Evolutionary conservation across 2,329 filamentous ascomycete species (phyloP), one percentile per base, ranked within the genome.

Genomic region (Epichloe amarillans): DNA sequence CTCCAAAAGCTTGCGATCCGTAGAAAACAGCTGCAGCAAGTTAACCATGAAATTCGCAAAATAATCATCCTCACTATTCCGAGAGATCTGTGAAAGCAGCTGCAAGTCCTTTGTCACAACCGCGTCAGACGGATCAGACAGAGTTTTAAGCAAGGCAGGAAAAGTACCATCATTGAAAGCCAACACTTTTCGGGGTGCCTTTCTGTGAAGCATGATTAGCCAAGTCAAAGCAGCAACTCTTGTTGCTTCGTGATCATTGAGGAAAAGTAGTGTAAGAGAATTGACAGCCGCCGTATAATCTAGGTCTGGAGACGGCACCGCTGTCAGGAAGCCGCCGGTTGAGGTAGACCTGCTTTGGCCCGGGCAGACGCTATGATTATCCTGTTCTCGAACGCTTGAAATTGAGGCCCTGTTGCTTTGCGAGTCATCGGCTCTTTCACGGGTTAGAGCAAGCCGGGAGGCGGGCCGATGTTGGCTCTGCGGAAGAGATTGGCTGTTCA

Each of bases 41-140:
- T 95, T 95, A 54, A 96, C 86, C 93, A 98, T 98, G 65, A 98
- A 98, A 23, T 91, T 95, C 2, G 88, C 85, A 64, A 98, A 98
- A 67, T 97, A 97, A 56, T 90, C 88, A 62, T 98, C 93, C 61
- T 97, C 93, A 62, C 89, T 97, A 60, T 96, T 95, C 56, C 86
- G 83, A 3, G 91, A 97, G 50, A 98, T 97, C 58, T 98, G 93
- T 0, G 91, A 97, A 2, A 98, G 75, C 15, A 98, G 75, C 56
- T 97, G 87, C 33, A 98, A 70, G 64, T 98, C 93, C 59, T 93
- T 87, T 4, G 88, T 97, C 1, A 98, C 94, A 6, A 98, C 93
- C 17, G 89, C 87, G 64, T 98, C 93, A 7, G 91, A 87, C 7
- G 91, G 88, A 65, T 98, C 93, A 0, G 91, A 97, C 0, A 98